These are phyloP conservation scores for Pulveroboletus sp. DNA, from an alignment of 768 basidiomycete genomes.

Conservation along the genomic window DNA sequence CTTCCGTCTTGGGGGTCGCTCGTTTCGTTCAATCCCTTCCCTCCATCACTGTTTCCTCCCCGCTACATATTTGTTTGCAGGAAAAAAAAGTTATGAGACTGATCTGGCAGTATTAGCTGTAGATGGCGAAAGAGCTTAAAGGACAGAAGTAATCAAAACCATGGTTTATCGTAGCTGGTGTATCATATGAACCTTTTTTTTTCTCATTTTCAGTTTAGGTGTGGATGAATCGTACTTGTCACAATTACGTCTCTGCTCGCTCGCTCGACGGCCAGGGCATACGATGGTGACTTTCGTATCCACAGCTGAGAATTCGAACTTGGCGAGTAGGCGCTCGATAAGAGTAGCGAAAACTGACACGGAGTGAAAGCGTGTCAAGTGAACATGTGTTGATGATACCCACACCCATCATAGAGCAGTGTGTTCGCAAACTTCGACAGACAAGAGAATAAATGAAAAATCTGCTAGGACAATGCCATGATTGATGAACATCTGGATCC, in stretches of 20 bases:
- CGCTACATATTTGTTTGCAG: conserved; percentile 22
- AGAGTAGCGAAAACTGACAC: too few species aligned
- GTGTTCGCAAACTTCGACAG: too few species aligned
- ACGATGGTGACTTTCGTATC: too few species aligned
- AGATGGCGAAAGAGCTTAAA: conserved; percentile 21
- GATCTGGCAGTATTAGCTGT: conserved; percentile 28
- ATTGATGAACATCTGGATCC: conserved; percentile 14
- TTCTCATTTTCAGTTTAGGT: not conserved
- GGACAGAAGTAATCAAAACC: conserved; percentile 33
- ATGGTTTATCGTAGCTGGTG: conserved; percentile 26
- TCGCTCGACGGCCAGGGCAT: too few species aligned
- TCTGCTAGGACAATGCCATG: conserved; percentile 36
- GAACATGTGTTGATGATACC: too few species aligned
- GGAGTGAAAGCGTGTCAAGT: too few species aligned
- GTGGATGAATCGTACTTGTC: not conserved
- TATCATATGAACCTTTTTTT: conserved; percentile 28
- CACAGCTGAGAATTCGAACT: too few species aligned
- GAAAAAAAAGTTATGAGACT: conserved; percentile 21
- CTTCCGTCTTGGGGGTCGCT: conserved; percentile 6
- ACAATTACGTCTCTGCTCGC: too few species aligned
- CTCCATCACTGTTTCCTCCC: not conserved
- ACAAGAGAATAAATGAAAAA: too few species aligned
- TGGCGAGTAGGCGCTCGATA: too few species aligned
- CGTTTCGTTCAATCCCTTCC: conserved; percentile 6
- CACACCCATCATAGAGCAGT: too few species aligned